Percentiles rank a stretch among this genome's conserved stretches.
Evolutionary conservation across 768 basidiomycete species (phyloP).

Genomic region (Auriscalpium vulgare): DNA sequence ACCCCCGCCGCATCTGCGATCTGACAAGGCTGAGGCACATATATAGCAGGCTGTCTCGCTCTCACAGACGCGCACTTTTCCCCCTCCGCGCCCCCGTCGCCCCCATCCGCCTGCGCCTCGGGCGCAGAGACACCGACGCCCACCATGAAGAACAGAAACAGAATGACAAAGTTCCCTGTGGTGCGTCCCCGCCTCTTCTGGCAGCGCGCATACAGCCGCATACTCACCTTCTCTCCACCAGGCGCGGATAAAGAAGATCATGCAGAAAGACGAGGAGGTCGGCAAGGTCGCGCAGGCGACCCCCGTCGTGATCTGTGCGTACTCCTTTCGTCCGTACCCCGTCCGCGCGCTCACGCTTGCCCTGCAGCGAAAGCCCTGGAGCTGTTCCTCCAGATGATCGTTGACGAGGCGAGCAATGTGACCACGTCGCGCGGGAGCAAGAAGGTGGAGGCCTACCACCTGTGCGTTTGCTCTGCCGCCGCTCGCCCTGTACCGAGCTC

Average conservation of each 20-base stretch:
- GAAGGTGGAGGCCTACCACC: conserved; percentile 87
- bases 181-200: conserved; percentile 36
- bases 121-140: no score
- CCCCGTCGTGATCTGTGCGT: conserved; percentile 92
- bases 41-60: no score
- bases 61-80: no score
- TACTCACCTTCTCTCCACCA: conserved; percentile 21
- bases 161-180: conserved; percentile 86
- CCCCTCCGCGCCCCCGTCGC: no score
- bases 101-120: no score
- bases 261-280: conserved; percentile 99
- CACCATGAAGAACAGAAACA: conserved; percentile 83
- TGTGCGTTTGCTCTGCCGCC: conserved; percentile 47
- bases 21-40: no score
- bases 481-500: background rate
- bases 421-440: conserved; percentile 72
- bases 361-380: conserved; percentile 85
- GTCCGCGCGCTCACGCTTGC: background rate
- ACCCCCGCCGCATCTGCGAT: no score
- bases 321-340: background rate
- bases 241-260: conserved; percentile 98
- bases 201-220: background rate
- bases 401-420: conserved; percentile 77
- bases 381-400: conserved; percentile 78
- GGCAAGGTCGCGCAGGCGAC: conserved; percentile 97